Base-by-base conservation (phyloP, 768 basidiomycete species). In the Xerocomellus dryophilus region DNA sequence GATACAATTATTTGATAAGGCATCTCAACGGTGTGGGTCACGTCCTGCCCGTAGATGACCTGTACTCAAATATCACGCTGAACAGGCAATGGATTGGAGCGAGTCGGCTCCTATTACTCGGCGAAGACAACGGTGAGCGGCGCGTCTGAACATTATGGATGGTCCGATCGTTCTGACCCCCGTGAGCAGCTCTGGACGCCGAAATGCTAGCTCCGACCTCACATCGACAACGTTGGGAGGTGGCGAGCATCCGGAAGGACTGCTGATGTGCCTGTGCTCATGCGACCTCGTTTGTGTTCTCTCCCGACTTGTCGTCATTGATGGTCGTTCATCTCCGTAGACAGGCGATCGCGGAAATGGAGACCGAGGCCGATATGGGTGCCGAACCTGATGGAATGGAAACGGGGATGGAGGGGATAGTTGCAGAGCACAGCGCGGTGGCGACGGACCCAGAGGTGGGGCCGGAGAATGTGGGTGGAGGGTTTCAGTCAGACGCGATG, bases 1-100 rank as follows among this genome's bases (percentile, higher is more conserved):
- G 40, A 80, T 94, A n/a, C 84, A 81, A 43, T 96, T 93, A 72
- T 94, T 79, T 66, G 92, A 94, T 64, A 81, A 80, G 47, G 65
- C 72, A 2, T 73, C 77, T 57, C 79, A 86, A 56, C 87, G 91
- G 88, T 83, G 61, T 12, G 79, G 62, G 2, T 15, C 5, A 8
- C 39, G 23, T 43, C 29, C 4, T 35, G 15, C 32, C 9, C 35
- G 18, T 17, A 40, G 23, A 15, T 51, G 48, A 38, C 35, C 10
- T 25, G 12, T 44, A n/a, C 21, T 55, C 11, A 58, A 42, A n/a
- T 38, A 45, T 25, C 38, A 43, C 29, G 12, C 35, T 40, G 50
- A 20, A 43, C 15, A 90, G 89, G 89, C 78, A 82, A 71, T 86
- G 79, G 75, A 74, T 91, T 4, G 65, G 74, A 4, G 55, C 74